phyloP scores from a whole-genome alignment of 169 alveolate species.

The Cryptosporidium ryanae region DNA sequence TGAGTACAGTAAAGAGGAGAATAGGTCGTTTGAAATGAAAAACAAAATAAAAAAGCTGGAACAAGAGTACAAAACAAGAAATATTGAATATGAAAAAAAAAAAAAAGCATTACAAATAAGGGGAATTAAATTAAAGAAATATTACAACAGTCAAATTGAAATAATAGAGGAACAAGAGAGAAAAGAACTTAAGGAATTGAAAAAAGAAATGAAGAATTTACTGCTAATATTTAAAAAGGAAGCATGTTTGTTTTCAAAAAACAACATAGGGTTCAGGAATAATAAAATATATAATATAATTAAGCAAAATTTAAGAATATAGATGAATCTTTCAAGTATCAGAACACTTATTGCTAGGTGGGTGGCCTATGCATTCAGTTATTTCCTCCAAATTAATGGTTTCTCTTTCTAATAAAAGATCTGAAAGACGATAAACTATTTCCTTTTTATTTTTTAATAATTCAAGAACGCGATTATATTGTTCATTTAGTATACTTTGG shows the following conservation, averaged over 20 bases:
- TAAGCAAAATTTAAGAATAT: neutral
- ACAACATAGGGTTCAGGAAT: constrained; percentile 22
- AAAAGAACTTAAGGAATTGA: constrained; percentile 31
- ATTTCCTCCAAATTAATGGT: constrained; percentile 87
- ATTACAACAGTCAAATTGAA: constrained; percentile 22
- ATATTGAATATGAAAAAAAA: constrained; percentile 38
- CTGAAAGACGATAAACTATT: constrained; percentile 81
- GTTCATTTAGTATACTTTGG: constrained; percentile 83
- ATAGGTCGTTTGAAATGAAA: neutral
- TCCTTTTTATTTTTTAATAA: constrained; percentile 79
- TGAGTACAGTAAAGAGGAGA: constrained; percentile 38
- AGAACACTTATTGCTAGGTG: constrained; percentile 54
- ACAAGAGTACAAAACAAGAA: constrained; percentile 1
- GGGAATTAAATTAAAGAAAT: constrained; percentile 10
- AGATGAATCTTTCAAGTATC: neutral
- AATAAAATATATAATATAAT: constrained; percentile 11
- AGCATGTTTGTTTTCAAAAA: constrained; percentile 50
- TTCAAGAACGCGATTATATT: constrained; percentile 85
- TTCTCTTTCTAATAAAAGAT: constrained; percentile 83
- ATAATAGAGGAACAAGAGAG: constrained; percentile 56
- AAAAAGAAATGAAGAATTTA: constrained; percentile 48
- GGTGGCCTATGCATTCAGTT: constrained; percentile 86
- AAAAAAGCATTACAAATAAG: constrained; percentile 11
- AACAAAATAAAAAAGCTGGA: constrained; percentile 37
- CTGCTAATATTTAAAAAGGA: constrained; percentile 24